phyloP scores from a whole-genome alignment of 1,284 basidiomycete species.

The Inonotus obliquus region DNA sequence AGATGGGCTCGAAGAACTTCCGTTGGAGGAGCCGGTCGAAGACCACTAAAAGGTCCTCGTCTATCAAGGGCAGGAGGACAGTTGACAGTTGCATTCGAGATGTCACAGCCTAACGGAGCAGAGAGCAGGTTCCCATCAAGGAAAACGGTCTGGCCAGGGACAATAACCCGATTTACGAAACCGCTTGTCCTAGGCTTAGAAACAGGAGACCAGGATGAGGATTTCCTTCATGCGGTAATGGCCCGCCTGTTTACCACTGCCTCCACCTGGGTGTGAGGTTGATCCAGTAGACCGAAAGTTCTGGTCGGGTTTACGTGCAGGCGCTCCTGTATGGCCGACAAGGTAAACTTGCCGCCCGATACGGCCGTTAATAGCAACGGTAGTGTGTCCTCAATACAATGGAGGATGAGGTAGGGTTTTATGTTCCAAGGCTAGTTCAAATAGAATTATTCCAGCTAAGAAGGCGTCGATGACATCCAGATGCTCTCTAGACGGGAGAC shows the following conservation, averaged over 20 bases:
- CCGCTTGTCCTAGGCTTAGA: slow-evolving; percentile 65
- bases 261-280: slow-evolving; percentile 86
- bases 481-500: too few relatives aligned
- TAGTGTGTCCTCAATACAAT: too few relatives aligned
- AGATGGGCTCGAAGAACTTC: too few relatives aligned
- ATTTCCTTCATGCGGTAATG: slow-evolving; percentile 47
- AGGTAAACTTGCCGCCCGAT: slow-evolving; percentile 70
- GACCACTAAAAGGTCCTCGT: slow-evolving; percentile 28
- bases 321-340: slow-evolving; percentile 79
- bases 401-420: slow-evolving; percentile 68
- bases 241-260: slow-evolving; percentile 82
- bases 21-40: too few relatives aligned
- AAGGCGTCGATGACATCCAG: too few relatives aligned
- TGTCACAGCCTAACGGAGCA: slow-evolving; percentile 69
- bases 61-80: slow-evolving; percentile 39
- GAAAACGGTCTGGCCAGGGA: slow-evolving; percentile 90
- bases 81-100: slow-evolving; percentile 63
- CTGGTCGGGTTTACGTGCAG: slow-evolving; percentile 89
- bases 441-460: slow-evolving; percentile 85
- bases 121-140: slow-evolving; percentile 82
- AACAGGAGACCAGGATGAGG: too few relatives aligned
- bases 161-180: slow-evolving; percentile 84
- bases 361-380: slow-evolving; percentile 89
- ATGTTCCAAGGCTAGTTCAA: slow-evolving; percentile 67
- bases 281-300: slow-evolving; percentile 90